Evolutionary conservation across 495 filamentous ascomycete genomes (phyloP).

Genomic region (Tuber calosporum): DNA sequence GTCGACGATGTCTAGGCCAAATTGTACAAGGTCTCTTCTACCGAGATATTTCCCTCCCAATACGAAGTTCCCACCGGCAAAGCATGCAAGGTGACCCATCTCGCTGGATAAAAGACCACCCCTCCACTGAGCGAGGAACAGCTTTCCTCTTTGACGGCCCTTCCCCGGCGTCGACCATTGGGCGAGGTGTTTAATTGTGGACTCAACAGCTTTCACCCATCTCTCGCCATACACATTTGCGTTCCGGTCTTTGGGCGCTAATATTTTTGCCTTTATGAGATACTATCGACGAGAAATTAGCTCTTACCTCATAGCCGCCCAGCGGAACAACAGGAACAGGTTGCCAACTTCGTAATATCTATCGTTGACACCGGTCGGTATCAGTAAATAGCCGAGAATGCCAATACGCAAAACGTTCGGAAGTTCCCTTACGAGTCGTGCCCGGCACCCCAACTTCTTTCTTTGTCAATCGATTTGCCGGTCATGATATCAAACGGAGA

Average conservation of each 20-base stretch:
- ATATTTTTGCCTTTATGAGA: slow-evolving; percentile 44
- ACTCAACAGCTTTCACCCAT: slow-evolving; percentile 44
- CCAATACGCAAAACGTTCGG: not conserved
- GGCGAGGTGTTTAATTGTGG: slow-evolving; percentile 40
- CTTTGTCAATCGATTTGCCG: slow-evolving; percentile 30
- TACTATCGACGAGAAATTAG: slow-evolving; percentile 41
- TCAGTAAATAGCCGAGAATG: not conserved
- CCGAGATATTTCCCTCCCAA: slow-evolving; percentile 42
- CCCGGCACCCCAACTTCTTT: slow-evolving; percentile 40
- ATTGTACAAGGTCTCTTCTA: slow-evolving; percentile 32
- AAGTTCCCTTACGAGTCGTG: slow-evolving; percentile 39
- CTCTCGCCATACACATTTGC: slow-evolving; percentile 41
- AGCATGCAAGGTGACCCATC: slow-evolving; percentile 45
- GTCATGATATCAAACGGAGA: slow-evolving; percentile 41
- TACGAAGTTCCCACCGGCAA: slow-evolving; percentile 44
- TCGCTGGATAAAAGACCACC: slow-evolving; percentile 39
- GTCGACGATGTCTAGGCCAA: slow-evolving; percentile 42
- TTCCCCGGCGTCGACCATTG: slow-evolving; percentile 31
- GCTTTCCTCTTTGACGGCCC: slow-evolving; percentile 28
- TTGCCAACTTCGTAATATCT: slow-evolving; percentile 41
- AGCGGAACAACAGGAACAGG: slow-evolving; percentile 1
- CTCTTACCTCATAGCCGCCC: slow-evolving; percentile 10
- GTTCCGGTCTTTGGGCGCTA: slow-evolving; percentile 36
- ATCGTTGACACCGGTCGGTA: slow-evolving; percentile 1
- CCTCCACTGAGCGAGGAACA: slow-evolving; percentile 39